phyloP scores from a whole-genome alignment of 495 filamentous ascomycete species.

The Lentithecium fluviatile region DNA sequence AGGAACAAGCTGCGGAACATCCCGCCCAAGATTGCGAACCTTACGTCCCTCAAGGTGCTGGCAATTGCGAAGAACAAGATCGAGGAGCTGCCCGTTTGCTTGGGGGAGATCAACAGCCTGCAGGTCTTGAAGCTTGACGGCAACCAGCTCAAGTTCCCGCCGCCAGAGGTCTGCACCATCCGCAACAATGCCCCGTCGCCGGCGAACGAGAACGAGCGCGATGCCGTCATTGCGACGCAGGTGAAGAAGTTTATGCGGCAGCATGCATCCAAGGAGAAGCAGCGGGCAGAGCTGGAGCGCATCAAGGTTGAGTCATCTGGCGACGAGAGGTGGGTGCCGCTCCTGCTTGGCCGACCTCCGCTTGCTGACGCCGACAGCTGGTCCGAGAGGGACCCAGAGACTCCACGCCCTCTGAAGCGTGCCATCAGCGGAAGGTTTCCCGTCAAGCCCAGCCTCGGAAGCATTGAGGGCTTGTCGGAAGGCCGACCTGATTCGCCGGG shows the following conservation, averaged over 20 bases:
- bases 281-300: constrained; percentile 47
- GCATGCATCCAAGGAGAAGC: constrained; percentile 47
- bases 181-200: constrained; percentile 47
- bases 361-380: constrained; percentile 19
- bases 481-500: constrained; percentile 31
- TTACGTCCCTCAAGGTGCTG: constrained; percentile 55
- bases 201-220: constrained; percentile 59
- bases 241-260: constrained; percentile 77
- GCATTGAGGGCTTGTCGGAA: constrained; percentile 40
- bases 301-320: constrained; percentile 61
- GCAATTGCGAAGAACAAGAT: constrained; percentile 78
- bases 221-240: constrained; percentile 65
- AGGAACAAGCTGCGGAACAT: constrained; percentile 76
- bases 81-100: constrained; percentile 72
- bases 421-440: constrained; percentile 79
- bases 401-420: constrained; percentile 72
- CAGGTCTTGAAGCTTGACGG: constrained; percentile 83
- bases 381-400: constrained; percentile 60
- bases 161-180: constrained; percentile 56
- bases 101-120: constrained; percentile 85
- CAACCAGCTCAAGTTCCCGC: constrained; percentile 74
- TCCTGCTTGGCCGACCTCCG: constrained; percentile 26
- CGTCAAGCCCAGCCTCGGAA: constrained; percentile 68
- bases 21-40: constrained; percentile 73
- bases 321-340: constrained; percentile 59